Evolutionary conservation across 2,329 filamentous ascomycete genomes (phyloP).

Genomic region (Didymella exigua): DNA sequence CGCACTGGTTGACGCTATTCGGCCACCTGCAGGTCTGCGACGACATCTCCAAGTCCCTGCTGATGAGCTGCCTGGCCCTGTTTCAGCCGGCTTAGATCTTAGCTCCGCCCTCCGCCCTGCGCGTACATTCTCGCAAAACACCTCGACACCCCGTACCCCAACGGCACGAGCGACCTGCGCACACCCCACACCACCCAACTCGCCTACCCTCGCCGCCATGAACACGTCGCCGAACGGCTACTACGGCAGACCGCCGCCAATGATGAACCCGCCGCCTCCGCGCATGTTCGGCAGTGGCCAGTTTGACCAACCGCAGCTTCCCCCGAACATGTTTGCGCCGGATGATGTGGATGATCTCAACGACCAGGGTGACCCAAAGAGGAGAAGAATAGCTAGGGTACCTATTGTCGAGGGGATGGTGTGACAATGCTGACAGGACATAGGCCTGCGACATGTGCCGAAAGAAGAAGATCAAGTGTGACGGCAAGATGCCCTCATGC

Average conservation of each 20-base stretch:
- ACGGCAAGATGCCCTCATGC: slow-evolving; percentile 92
- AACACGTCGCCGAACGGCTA: slow-evolving; percentile 42
- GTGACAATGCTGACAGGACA: slow-evolving; percentile 29
- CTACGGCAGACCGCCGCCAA: slow-evolving; percentile 45
- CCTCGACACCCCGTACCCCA: slow-evolving; percentile 15
- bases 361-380: slow-evolving; percentile 75
- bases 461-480: slow-evolving; percentile 97
- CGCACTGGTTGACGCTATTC: slow-evolving; percentile 25
- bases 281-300: slow-evolving; percentile 48
- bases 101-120: slow-evolving; percentile 20
- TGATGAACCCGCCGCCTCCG: slow-evolving; percentile 47
- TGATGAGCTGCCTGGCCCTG: slow-evolving; percentile 31
- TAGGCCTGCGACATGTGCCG: slow-evolving; percentile 96
- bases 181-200: slow-evolving; percentile 2
- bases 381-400: slow-evolving; percentile 86
- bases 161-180: slow-evolving; percentile 21
- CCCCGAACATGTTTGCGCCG: slow-evolving; percentile 53
- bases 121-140: slow-evolving; percentile 32
- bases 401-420: slow-evolving; percentile 24
- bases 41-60: slow-evolving; percentile 28
- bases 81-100: slow-evolving; percentile 38
- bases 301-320: slow-evolving; percentile 47
- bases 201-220: slow-evolving; percentile 29
- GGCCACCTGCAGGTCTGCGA: slow-evolving; percentile 37
- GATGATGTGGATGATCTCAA: slow-evolving; percentile 59